A percentile compares a stretch with the other conserved stretches of the same genome.
phyloP scores from a whole-genome alignment of 345 rosid genomes.

The Carallia brachiata region DNA sequence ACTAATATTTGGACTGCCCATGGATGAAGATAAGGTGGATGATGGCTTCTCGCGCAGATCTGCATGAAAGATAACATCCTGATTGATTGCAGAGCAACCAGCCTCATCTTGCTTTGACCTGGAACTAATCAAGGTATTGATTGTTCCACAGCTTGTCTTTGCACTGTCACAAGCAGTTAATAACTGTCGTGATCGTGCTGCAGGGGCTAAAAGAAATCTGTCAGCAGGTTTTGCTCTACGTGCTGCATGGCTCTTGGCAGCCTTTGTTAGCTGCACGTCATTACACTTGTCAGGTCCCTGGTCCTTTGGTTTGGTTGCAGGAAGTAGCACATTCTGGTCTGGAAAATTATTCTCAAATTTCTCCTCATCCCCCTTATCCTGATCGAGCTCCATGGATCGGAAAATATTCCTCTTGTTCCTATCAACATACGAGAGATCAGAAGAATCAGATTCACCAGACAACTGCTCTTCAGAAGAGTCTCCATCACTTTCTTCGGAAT shows the following conservation, averaged over 20 bases:
- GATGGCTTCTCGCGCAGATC: constrained; percentile 32
- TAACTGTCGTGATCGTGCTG: constrained; percentile 25
- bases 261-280: constrained; percentile 20
- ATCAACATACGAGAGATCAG: constrained; percentile 21
- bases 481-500: constrained; percentile 34
- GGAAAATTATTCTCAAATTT: constrained; percentile 17
- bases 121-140: constrained; percentile 4
- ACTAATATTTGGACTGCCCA: constrained; percentile 19
- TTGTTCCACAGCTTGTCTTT: constrained; percentile 14
- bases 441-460: constrained; percentile 29
- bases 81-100: constrained; percentile 17
- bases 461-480: constrained; percentile 29
- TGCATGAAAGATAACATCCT: constrained; percentile 4
- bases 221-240: constrained; percentile 22
- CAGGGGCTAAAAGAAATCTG: constrained; percentile 21
- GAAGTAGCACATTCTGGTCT: constrained; percentile 12
- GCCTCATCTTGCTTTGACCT: constrained; percentile 24
- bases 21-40: constrained; percentile 28
- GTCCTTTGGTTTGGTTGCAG: constrained; percentile 13
- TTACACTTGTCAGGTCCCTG: constrained; percentile 16
- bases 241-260: constrained; percentile 16
- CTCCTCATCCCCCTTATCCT: constrained; percentile 5
- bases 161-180: constrained; percentile 20
- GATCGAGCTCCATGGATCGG: constrained; percentile 21
- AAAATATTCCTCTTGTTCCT: constrained; percentile 19